These are phyloP conservation scores for Alternaria incomplexa DNA, from an alignment of 2,329 filamentous ascomycete species.

Conservation along the genomic window DNA sequence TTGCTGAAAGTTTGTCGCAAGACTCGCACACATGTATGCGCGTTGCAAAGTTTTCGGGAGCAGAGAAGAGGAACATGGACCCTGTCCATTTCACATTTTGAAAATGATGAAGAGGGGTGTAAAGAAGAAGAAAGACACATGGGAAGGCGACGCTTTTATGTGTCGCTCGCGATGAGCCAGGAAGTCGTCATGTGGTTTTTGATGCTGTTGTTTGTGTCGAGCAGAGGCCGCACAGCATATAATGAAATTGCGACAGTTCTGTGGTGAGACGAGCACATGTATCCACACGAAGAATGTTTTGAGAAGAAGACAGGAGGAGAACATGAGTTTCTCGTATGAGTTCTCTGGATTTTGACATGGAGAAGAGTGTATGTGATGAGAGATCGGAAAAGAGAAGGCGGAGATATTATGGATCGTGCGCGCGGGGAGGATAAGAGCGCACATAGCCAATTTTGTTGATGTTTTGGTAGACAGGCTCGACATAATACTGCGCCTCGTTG, in stretches of 20 bases:
- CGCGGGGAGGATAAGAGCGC: too few relatives aligned
- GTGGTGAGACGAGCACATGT: too few relatives aligned
- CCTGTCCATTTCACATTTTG: not conserved
- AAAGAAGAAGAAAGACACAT: not conserved
- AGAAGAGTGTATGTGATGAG: not conserved
- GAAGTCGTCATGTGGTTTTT: too few relatives aligned
- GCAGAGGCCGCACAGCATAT: too few relatives aligned
- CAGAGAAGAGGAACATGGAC: not conserved
- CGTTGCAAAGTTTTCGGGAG: too few relatives aligned
- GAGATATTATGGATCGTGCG: too few relatives aligned
- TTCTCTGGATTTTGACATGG: too few relatives aligned
- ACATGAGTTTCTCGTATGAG: too few relatives aligned
- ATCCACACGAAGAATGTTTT: not conserved
- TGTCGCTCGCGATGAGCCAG: too few relatives aligned
- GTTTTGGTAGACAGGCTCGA: not conserved
- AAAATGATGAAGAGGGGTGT: not conserved
- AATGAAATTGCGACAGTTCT: too few relatives aligned
- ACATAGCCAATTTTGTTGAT: too few relatives aligned
- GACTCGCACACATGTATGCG: not conserved
- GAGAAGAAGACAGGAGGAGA: not conserved
- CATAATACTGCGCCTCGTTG: not conserved
- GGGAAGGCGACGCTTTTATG: not conserved
- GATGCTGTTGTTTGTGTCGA: not conserved
- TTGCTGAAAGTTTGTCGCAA: rapidly evolving
- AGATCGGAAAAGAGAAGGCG: not conserved